Evolutionary conservation across 1,139 yeast genomes (phyloP).

Genomic region (Lodderomyces orthopsilosis): DNA sequence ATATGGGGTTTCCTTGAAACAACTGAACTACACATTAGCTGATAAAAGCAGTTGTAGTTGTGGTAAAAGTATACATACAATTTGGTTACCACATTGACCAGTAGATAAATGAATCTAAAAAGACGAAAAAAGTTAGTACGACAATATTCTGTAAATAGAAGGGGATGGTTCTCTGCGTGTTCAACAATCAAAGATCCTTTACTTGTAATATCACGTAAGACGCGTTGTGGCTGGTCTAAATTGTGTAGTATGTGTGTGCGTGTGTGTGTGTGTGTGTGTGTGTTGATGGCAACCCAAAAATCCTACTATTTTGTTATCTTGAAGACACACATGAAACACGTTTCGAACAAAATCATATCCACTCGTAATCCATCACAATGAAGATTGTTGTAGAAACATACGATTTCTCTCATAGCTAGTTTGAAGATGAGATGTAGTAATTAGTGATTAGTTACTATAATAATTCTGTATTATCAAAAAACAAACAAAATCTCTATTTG

Average conservation of each 20-base stretch:
- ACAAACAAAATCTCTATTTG: too few species aligned
- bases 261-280: background rate
- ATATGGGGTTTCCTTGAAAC: background rate
- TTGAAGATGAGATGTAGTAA: background rate
- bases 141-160: background rate
- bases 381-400: constrained; percentile 11
- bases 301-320: constrained; percentile 3
- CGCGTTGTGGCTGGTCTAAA: background rate
- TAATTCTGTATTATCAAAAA: too few species aligned
- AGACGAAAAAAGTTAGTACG: background rate
- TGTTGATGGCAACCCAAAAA: background rate
- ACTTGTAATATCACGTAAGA: background rate
- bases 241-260: too few species aligned
- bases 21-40: background rate
- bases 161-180: background rate
- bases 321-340: constrained; percentile 1
- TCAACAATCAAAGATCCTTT: background rate
- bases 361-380: too few species aligned
- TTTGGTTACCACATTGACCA: constrained; percentile 99
- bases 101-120: constrained; percentile 87
- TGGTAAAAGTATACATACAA: constrained; percentile 48
- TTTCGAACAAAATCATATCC: background rate
- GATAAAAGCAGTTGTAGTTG: background rate
- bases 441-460: background rate
- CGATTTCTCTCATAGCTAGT: constrained; percentile 15